Evolutionary conservation across 768 basidiomycete species (phyloP).

Genomic region (Ephemerocybe angulata): DNA sequence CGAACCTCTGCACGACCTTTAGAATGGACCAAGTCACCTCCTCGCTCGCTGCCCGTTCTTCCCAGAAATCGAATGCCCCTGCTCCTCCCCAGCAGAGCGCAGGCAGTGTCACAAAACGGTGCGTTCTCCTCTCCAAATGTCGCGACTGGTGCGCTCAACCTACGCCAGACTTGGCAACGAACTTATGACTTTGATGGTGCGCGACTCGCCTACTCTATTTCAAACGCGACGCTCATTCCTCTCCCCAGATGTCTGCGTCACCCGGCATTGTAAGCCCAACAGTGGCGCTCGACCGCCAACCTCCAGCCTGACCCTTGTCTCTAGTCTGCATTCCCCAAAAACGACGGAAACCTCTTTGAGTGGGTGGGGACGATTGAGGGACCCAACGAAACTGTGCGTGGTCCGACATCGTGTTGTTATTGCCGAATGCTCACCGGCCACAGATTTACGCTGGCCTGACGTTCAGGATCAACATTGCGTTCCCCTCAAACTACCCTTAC

Average conservation of each 20-base stretch:
- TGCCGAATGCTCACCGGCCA: conserved; percentile 1
- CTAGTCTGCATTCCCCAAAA: conserved; percentile 87
- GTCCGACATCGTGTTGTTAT: background rate
- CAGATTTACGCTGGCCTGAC: conserved; percentile 76
- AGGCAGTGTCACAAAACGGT: conserved; percentile 87
- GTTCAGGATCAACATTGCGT: conserved; percentile 81
- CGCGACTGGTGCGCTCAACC: conserved; percentile 7
- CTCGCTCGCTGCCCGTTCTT: conserved; percentile 54
- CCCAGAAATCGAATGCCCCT: conserved; percentile 54
- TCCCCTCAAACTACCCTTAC: conserved; percentile 88
- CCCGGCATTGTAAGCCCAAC: conserved; percentile 69
- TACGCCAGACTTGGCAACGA: conserved; percentile 65
- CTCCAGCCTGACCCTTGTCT: conserved; percentile 7
- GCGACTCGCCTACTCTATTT: conserved; percentile 18
- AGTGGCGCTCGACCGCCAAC: background rate
- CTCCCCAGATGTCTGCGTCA: conserved; percentile 76
- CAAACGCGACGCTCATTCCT: background rate
- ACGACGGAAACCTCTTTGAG: conserved; percentile 82
- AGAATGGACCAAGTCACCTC: conserved; percentile 72
- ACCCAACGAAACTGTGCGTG: conserved; percentile 65
- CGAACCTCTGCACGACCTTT: conserved; percentile 19
- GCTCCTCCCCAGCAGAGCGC: conserved; percentile 53
- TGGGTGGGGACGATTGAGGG: conserved; percentile 91
- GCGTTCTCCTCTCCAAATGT: conserved; percentile 8
- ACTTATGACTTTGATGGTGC: conserved; percentile 85